Percentiles rank a stretch among this genome's conserved stretches.
Conservation (phyloP, 2,329 filamentous ascomycete species). For the Paracamarosporium sp. region DNA sequence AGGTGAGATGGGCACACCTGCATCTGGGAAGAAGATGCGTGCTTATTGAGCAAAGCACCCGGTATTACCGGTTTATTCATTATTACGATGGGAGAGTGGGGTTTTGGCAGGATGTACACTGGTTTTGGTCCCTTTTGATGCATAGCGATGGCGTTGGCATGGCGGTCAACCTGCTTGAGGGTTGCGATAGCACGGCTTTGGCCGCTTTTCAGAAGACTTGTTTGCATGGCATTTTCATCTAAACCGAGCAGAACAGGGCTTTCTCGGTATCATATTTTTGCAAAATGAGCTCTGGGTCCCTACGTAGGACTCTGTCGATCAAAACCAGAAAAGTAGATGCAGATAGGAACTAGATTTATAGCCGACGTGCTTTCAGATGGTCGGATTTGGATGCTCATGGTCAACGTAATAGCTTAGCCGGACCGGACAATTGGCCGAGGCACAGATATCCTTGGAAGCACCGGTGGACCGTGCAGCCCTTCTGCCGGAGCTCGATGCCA, state of each 20-base stretch:
- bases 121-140: not conserved
- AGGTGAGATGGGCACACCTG: slow-evolving; percentile 30
- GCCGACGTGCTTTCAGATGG: too few relatives aligned
- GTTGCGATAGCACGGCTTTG: not conserved
- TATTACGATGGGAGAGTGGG: too few relatives aligned
- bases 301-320: not conserved
- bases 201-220: not conserved
- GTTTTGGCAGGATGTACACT: not conserved
- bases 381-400: not conserved
- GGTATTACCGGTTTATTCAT: not conserved
- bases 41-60: slow-evolving; percentile 23
- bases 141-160: slow-evolving; percentile 18
- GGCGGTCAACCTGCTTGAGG: not conserved
- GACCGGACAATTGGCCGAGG: slow-evolving; percentile 1
- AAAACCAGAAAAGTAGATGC: too few relatives aligned
- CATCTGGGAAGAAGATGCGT: slow-evolving; percentile 40
- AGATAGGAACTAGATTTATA: too few relatives aligned
- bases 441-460: slow-evolving; percentile 1
- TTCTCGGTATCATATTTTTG: not conserved
- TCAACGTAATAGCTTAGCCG: not conserved
- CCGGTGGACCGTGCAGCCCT: slow-evolving; percentile 8
- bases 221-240: not conserved
- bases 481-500: slow-evolving; percentile 10
- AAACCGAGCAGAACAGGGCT: not conserved
- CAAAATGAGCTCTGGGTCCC: not conserved